Evolutionary conservation across 306 rosid genomes (phyloP).

Genomic region (Vachellia pachyceras): DNA sequence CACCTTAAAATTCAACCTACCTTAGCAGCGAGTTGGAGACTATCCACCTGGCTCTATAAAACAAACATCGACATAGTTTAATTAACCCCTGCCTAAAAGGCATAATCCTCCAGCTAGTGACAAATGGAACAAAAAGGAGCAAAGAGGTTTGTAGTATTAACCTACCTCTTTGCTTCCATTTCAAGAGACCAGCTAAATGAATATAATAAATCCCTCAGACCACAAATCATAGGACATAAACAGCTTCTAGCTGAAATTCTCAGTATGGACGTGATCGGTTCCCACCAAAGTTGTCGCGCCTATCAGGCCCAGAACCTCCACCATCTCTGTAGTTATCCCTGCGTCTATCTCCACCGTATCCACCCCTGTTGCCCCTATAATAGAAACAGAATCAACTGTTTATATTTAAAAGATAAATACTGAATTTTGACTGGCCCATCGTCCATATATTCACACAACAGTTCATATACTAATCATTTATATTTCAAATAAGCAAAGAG

Average conservation of each 20-base stretch:
- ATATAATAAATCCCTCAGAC: conserved; percentile 58
- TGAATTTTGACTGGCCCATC: background rate
- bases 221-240: conserved; percentile 68
- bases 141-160: conserved; percentile 62
- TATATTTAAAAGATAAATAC: background rate
- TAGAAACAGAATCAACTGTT: conserved; percentile 8
- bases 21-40: conserved; percentile 80
- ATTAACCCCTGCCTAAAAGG: conserved; percentile 59
- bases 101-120: conserved; percentile 53
- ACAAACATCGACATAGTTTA: conserved; percentile 59
- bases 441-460: background rate
- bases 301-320: conserved; percentile 68
- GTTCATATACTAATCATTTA: background rate
- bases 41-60: conserved; percentile 77
- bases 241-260: conserved; percentile 44
- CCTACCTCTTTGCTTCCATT: conserved; percentile 82
- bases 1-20: conserved; percentile 81
- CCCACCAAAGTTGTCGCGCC: conserved; percentile 68
- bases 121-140: conserved; percentile 48
- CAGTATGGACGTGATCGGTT: conserved; percentile 75
- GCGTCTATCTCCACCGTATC: conserved; percentile 74
- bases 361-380: conserved; percentile 63
- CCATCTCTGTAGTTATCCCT: conserved; percentile 61
- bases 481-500: background rate
- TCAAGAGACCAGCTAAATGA: conserved; percentile 59